phyloP scores from a whole-genome alignment of 2,329 filamentous ascomycete genomes.

The Ceratocystis eucalypticola region DNA sequence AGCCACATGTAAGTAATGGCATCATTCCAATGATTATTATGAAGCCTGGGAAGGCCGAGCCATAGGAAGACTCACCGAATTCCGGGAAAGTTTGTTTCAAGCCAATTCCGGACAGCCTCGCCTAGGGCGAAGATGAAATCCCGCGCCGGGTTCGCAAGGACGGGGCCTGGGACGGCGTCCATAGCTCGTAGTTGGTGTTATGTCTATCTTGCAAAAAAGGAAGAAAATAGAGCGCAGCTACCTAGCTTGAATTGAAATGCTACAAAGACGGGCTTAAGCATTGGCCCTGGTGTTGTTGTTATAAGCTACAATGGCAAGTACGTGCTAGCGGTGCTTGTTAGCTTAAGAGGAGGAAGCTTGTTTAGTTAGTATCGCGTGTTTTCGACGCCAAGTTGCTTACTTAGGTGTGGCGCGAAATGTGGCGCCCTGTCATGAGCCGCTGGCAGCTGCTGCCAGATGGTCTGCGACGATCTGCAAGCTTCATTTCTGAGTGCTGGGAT shows the following conservation, averaged over 20 bases:
- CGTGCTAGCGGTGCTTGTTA: too few species aligned
- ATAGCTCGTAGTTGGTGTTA: not conserved
- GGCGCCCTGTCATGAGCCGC: too few species aligned
- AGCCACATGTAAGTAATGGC: constrained; percentile 1
- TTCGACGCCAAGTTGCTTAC: too few species aligned
- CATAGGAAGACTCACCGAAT: constrained; percentile 9
- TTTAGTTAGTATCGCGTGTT: too few species aligned
- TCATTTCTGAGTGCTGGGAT: not conserved
- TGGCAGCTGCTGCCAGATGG: too few species aligned
- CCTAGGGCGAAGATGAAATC: constrained; percentile 10
- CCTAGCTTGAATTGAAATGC: not conserved
- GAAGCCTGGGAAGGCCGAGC: too few species aligned
- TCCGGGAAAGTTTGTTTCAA: constrained; percentile 9
- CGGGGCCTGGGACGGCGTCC: not conserved
- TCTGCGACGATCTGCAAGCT: too few species aligned
- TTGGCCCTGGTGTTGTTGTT: too few species aligned
- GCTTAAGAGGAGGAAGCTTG: too few species aligned
- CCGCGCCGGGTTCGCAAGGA: constrained; percentile 14
- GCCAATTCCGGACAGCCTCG: constrained; percentile 11
- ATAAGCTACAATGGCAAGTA: too few species aligned
- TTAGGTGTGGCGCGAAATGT: too few species aligned
- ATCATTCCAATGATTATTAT: not conserved
- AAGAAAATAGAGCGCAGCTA: not conserved
- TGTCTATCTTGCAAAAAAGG: not conserved
- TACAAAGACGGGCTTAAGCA: not conserved